Percentiles rank a stretch among this genome's conserved stretches.
Evolutionary conservation across 495 filamentous ascomycete genomes (phyloP).

Genomic region (Cenococcum geophilum): DNA sequence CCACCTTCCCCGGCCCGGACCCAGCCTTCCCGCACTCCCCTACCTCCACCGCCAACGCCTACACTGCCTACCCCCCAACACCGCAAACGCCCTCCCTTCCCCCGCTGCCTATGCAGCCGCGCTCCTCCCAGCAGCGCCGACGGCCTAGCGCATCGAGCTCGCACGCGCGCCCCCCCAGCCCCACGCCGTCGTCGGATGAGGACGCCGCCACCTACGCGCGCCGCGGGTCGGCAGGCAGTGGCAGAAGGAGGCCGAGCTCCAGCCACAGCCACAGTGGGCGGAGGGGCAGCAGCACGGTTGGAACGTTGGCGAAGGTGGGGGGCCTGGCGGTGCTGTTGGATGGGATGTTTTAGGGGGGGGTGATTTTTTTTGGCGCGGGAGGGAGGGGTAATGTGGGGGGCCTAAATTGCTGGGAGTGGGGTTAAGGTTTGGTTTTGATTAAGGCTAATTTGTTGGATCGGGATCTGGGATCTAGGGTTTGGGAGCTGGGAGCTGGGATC

Average conservation of each 20-base stretch:
- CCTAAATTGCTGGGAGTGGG: too few relatives aligned
- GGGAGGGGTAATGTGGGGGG: not conserved
- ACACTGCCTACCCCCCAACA: not conserved
- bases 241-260: not conserved
- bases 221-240: too few relatives aligned
- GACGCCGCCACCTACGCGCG: too few relatives aligned
- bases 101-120: too few relatives aligned
- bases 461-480: too few relatives aligned
- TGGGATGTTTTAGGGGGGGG: constrained; percentile 15
- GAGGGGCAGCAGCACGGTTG: constrained; percentile 9
- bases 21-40: constrained; percentile 1
- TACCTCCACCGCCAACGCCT: not conserved
- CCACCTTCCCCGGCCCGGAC: constrained; percentile 2
- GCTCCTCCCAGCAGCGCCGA: too few relatives aligned
- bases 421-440: not conserved
- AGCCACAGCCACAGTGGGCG: not conserved
- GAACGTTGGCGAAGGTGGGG: constrained; percentile 20
- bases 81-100: not conserved
- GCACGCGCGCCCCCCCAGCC: too few relatives aligned
- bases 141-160: too few relatives aligned
- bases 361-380: not conserved
- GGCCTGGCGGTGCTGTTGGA: constrained; percentile 27
- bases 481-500: too few relatives aligned
- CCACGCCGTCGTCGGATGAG: too few relatives aligned
- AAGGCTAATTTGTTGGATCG: too few relatives aligned